Conservation (phyloP, 805 yeast species). For the Saccharomycopsis amapae region DNA sequence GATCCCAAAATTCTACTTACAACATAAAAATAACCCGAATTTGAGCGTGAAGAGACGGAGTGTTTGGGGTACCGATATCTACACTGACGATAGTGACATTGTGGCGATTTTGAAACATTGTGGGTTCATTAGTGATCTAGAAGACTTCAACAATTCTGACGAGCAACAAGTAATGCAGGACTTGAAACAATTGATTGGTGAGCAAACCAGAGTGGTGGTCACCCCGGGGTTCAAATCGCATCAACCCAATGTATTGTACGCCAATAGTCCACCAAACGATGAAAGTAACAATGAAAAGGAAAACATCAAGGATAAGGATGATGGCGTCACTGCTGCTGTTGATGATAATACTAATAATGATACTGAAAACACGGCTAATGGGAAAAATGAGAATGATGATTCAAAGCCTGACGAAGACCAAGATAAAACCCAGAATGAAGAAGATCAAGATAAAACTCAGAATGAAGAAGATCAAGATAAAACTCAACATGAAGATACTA, state of each 20-base stretch:
- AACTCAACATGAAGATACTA: not conserved
- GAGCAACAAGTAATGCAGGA: conserved; percentile 27
- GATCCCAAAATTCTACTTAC: conserved; percentile 26
- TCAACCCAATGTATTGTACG: not conserved
- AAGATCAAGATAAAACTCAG: not conserved
- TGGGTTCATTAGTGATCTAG: conserved; percentile 44
- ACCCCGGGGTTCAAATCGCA: conserved; percentile 6
- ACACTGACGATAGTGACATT: conserved; percentile 90
- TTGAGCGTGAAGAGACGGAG: conserved; percentile 7
- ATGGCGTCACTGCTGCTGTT: no score
- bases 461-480: not conserved
- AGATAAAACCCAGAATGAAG: not conserved
- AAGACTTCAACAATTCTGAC: conserved; percentile 4
- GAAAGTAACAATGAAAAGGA: not conserved
- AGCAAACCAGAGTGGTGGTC: conserved; percentile 22
- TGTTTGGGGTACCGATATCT: conserved; percentile 88
- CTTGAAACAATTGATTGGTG: conserved; percentile 26
- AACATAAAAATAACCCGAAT: conserved; percentile 15
- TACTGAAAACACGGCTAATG: no score
- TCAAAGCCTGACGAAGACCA: not conserved
- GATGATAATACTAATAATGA: not conserved
- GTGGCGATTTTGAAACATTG: conserved; percentile 67
- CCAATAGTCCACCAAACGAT: no score
- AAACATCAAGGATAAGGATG: no score
- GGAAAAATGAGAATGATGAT: not conserved